Conservation (phyloP, 2,329 filamentous ascomycete genomes). For the Zarea fungicola region DNA sequence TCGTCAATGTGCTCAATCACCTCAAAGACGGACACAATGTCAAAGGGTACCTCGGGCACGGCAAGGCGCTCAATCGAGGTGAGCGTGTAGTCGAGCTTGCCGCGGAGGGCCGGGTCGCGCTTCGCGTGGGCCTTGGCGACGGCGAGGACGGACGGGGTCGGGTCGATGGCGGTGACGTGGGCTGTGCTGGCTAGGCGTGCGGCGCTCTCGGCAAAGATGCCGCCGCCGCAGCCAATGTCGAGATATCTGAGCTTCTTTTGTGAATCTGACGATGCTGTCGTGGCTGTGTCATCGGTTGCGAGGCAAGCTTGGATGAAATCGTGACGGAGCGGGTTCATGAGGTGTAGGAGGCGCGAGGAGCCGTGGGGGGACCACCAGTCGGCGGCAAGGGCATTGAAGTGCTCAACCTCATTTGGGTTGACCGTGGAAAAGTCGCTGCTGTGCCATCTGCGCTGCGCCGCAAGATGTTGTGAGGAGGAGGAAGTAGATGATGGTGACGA, state of each 20-base stretch:
- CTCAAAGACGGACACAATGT: constrained; percentile 86
- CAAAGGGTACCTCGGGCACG: constrained; percentile 50
- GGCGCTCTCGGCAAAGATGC: constrained; percentile 89
- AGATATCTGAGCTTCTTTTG: constrained; percentile 57
- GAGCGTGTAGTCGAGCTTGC: constrained; percentile 67
- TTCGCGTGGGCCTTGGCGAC: constrained; percentile 73
- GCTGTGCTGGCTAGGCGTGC: constrained; percentile 60
- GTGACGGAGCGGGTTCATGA: constrained; percentile 97
- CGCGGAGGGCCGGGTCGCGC: constrained; percentile 61
- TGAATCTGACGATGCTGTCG: constrained; percentile 12
- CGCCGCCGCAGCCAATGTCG: constrained; percentile 91
- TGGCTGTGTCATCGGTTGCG: constrained; percentile 39
- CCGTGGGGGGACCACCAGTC: constrained; percentile 98
- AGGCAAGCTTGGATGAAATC: constrained; percentile 79
- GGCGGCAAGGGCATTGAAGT: constrained; percentile 90
- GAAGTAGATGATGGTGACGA: background rate
- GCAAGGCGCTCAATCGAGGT: constrained; percentile 69
- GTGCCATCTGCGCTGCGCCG: constrained; percentile 7
- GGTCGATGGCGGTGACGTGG: constrained; percentile 72
- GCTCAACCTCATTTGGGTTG: constrained; percentile 81
- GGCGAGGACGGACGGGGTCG: constrained; percentile 65
- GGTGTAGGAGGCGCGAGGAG: constrained; percentile 83
- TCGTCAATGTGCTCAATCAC: constrained; percentile 88
- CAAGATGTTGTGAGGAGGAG: background rate
- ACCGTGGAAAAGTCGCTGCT: constrained; percentile 61